These are phyloP conservation scores for Fagus sylvatica DNA, from an alignment of 306 rosid species.

Conservation along the genomic window DNA sequence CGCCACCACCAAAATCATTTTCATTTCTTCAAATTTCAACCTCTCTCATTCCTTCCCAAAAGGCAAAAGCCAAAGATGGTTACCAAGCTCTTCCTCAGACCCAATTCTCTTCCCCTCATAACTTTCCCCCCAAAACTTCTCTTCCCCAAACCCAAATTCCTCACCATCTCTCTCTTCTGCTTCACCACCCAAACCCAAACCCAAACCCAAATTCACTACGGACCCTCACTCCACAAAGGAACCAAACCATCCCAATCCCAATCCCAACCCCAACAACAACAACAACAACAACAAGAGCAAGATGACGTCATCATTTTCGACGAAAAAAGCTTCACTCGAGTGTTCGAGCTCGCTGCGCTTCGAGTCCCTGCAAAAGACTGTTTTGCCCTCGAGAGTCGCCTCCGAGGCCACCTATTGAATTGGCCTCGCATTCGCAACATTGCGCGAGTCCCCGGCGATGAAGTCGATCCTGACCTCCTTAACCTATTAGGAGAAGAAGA, in stretches of 20 bases:
- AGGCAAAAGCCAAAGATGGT: conserved; percentile 10
- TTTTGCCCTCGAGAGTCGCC: conserved; percentile 65
- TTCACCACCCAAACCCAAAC: conserved; percentile 3
- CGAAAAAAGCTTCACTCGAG: conserved; percentile 60
- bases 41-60: not conserved
- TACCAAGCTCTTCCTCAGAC: conserved; percentile 38
- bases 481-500: conserved; percentile 30
- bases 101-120: conserved; percentile 34
- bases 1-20: not conserved
- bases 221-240: conserved; percentile 81
- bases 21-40: not conserved
- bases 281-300: conserved; percentile 16
- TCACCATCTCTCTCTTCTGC: conserved; percentile 26
- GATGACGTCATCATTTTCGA: conserved; percentile 16
- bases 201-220: conserved; percentile 40
- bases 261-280: not conserved
- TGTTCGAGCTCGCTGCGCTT: conserved; percentile 69
- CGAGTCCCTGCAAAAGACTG: conserved; percentile 78
- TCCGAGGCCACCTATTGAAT: conserved; percentile 90
- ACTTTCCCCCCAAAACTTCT: conserved; percentile 25
- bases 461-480: conserved; percentile 43
- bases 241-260: conserved; percentile 27
- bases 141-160: conserved; percentile 26
- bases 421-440: conserved; percentile 96
- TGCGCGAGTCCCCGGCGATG: conserved; percentile 87